These are phyloP conservation scores for Ichthyophonus hoferi DNA, from an alignment of 208 protist species.

Conservation along the genomic window DNA sequence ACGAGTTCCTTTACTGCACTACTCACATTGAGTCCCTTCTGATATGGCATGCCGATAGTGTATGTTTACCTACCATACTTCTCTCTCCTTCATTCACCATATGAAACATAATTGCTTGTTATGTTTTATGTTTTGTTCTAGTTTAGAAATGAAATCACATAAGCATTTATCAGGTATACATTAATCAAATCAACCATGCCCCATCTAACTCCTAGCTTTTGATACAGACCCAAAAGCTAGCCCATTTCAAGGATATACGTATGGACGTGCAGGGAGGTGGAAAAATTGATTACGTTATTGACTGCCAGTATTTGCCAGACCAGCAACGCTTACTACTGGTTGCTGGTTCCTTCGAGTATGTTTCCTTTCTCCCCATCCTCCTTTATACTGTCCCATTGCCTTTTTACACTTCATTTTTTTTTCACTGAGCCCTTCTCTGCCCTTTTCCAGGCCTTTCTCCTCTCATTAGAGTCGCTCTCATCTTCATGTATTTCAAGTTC, in stretches of 20 bases:
- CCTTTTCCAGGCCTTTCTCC: too few relatives aligned
- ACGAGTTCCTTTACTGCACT: constrained; percentile 8
- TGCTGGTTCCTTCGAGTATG: neutral
- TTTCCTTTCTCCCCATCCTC: neutral
- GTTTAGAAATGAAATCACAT: too few relatives aligned
- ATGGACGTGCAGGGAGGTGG: neutral
- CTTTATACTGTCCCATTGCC: neutral
- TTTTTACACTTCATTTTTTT: neutral
- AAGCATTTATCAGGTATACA: neutral
- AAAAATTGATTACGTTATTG: neutral
- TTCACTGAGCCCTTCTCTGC: neutral
- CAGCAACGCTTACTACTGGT: neutral
- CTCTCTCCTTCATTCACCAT: neutral
- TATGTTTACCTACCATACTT: neutral
- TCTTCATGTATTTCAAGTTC: too few relatives aligned
- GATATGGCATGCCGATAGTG: neutral
- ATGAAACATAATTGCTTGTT: too few relatives aligned
- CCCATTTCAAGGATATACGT: neutral
- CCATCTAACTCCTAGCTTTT: neutral
- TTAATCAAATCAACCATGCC: neutral
- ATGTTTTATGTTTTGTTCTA: too few relatives aligned
- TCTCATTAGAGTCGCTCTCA: too few relatives aligned
- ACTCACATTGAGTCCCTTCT: constrained; percentile 21
- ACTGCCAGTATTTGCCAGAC: neutral
- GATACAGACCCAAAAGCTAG: neutral